phyloP scores from a whole-genome alignment of 768 basidiomycete genomes.

The Clitopilus hobsonii region DNA sequence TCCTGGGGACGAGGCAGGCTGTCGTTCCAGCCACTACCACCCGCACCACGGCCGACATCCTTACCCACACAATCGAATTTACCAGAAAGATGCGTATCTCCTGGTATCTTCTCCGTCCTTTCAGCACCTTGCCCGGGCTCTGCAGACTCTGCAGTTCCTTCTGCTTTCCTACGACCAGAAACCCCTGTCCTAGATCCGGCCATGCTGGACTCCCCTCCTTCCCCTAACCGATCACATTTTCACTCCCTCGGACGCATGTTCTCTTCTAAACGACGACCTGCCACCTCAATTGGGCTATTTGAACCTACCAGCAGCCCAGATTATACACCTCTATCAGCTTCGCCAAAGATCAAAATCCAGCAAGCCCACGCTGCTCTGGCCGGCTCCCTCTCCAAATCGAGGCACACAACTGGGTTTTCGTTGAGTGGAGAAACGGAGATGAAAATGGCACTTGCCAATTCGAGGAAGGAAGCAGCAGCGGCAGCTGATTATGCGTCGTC shows the following conservation, averaged over 20 bases:
- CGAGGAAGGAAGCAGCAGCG: slow-evolving; percentile 16
- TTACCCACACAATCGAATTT: background rate
- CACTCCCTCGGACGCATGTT: background rate
- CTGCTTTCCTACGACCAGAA: background rate
- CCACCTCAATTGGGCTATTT: background rate
- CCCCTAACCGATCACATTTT: background rate
- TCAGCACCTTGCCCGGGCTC: slow-evolving; percentile 9
- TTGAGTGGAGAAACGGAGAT: slow-evolving; percentile 58
- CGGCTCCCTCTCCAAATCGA: slow-evolving; percentile 16
- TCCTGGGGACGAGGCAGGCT: slow-evolving; percentile 3
- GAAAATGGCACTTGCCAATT: slow-evolving; percentile 47
- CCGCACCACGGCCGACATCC: slow-evolving; percentile 1
- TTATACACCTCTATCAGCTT: slow-evolving; percentile 19
- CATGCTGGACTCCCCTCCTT: background rate
- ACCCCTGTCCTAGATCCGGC: background rate
- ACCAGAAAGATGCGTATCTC: slow-evolving; percentile 4
- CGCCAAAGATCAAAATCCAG: slow-evolving; percentile 14
- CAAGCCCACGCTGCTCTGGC: slow-evolving; percentile 16
- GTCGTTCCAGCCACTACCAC: slow-evolving; percentile 10
- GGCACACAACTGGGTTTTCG: slow-evolving; percentile 37
- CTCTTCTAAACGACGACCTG: background rate
- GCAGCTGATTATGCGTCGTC: background rate
- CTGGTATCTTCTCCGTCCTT: slow-evolving; percentile 13
- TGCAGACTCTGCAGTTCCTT: background rate
- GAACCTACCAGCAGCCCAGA: slow-evolving; percentile 6